A percentile compares a stretch with the other conserved stretches of the same genome.
Evolutionary conservation across 306 rosid species (phyloP).

Genomic region (Chamaecrista fasciculata): DNA sequence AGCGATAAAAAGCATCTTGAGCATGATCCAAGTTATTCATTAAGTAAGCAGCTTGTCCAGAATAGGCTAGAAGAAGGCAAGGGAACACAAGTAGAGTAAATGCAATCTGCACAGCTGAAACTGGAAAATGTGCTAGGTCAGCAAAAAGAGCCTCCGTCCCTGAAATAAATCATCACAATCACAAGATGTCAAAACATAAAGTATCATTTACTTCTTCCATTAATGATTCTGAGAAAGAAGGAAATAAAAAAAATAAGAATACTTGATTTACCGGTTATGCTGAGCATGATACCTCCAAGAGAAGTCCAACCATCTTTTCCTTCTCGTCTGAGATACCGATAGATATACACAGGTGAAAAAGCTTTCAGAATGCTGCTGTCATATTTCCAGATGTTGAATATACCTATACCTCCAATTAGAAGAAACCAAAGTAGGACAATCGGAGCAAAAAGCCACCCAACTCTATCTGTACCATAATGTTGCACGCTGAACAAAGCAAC

Average conservation of each 20-base stretch:
- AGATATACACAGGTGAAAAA: constrained; percentile 74
- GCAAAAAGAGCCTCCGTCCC: constrained; percentile 99
- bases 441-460: constrained; percentile 99
- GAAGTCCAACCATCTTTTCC: constrained; percentile 78
- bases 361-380: constrained; percentile 69
- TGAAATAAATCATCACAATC: constrained; percentile 43
- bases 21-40: constrained; percentile 49
- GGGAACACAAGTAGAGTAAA: constrained; percentile 89
- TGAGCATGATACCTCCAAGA: constrained; percentile 94
- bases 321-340: constrained; percentile 63
- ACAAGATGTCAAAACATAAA: constrained; percentile 30
- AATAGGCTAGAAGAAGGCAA: constrained; percentile 92
- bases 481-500: constrained; percentile 89
- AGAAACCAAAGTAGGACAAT: constrained; percentile 91
- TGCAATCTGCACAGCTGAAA: constrained; percentile 92
- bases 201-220: not conserved
- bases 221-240: constrained; percentile 15
- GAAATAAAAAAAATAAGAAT: constrained; percentile 14
- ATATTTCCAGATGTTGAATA: constrained; percentile 73
- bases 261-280: constrained; percentile 77
- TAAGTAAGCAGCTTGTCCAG: constrained; percentile 94
- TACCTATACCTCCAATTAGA: constrained; percentile 86
- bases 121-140: constrained; percentile 87
- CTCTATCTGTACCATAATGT: constrained; percentile 92
- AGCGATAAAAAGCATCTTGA: constrained; percentile 58